phyloP scores from a whole-genome alignment of 2,329 filamentous ascomycete genomes.

The Cercospora janseana region DNA sequence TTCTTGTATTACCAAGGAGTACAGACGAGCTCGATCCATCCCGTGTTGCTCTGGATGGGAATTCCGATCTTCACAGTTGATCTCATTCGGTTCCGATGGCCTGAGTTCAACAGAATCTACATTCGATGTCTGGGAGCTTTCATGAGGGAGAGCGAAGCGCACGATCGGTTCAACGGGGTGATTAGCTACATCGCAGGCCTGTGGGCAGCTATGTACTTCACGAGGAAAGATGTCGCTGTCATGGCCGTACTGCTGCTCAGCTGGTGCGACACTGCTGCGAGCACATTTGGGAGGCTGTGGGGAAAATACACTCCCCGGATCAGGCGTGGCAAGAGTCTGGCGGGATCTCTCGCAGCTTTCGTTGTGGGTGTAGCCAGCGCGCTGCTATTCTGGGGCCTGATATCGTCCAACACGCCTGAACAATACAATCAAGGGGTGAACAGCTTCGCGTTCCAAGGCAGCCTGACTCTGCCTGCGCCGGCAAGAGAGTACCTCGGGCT shows the following conservation, averaged over 20 bases:
- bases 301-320: conserved; percentile 85
- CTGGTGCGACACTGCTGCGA: conserved; percentile 97
- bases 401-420: conserved; percentile 58
- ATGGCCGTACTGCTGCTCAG: conserved; percentile 86
- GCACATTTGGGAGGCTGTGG: conserved; percentile 86
- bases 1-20: conserved; percentile 79
- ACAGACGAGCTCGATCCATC: conserved; percentile 75
- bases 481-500: conserved; percentile 62
- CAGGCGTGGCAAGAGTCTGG: conserved; percentile 83
- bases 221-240: conserved; percentile 89
- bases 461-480: conserved; percentile 65
- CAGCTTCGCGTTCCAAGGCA: conserved; percentile 78
- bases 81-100: conserved; percentile 76
- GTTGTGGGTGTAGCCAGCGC: conserved; percentile 79
- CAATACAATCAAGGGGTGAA: conserved; percentile 46
- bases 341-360: conserved; percentile 82
- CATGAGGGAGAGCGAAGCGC: conserved; percentile 94
- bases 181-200: conserved; percentile 94
- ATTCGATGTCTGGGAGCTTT: conserved; percentile 80
- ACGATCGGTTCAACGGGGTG: conserved; percentile 86
- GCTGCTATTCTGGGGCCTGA: conserved; percentile 80
- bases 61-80: conserved; percentile 83
- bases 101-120: conserved; percentile 81
- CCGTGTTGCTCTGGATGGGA: conserved; percentile 75
- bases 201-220: conserved; percentile 79